These are phyloP conservation scores for Diaporthe sp. DNA, from an alignment of 2,329 filamentous ascomycete genomes.

Conservation along the genomic window DNA sequence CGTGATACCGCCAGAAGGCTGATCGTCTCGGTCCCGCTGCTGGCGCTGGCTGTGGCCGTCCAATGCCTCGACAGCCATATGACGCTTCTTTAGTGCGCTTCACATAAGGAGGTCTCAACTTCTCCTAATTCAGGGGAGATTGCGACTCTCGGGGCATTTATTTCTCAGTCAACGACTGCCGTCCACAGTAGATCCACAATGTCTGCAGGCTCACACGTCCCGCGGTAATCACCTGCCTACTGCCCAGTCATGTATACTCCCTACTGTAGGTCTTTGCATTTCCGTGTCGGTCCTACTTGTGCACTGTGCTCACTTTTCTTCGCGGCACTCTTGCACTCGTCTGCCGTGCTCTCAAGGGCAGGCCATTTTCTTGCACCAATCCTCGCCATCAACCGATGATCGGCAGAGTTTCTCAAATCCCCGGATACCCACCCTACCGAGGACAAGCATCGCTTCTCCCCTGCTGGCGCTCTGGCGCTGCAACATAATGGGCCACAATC, in stretches of 20 bases:
- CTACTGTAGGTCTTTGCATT: background rate
- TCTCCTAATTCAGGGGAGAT: slow-evolving; percentile 24
- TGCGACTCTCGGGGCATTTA: slow-evolving; percentile 16
- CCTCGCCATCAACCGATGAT: background rate
- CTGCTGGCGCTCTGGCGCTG: background rate
- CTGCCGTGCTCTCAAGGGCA: background rate
- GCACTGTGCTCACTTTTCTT: background rate
- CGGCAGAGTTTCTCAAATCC: background rate
- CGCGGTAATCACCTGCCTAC: background rate
- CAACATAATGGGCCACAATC: background rate
- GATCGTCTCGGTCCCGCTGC: slow-evolving; percentile 4
- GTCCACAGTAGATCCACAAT: background rate
- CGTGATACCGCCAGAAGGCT: background rate
- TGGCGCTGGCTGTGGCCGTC: background rate
- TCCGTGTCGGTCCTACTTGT: background rate
- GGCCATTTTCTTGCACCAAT: background rate
- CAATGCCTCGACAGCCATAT: background rate
- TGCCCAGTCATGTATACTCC: background rate
- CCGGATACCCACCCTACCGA: background rate
- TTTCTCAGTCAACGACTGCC: slow-evolving; percentile 1
- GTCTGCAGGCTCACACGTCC: background rate
- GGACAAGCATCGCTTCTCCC: slow-evolving; percentile 9
- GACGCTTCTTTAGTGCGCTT: slow-evolving; percentile 24
- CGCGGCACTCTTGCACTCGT: background rate
- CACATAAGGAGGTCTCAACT: slow-evolving; percentile 20